These are phyloP conservation scores for Sphagnum tenellum DNA, from an alignment of 225 moss, liverwort and hornwort genomes.

Conservation along the genomic window DNA sequence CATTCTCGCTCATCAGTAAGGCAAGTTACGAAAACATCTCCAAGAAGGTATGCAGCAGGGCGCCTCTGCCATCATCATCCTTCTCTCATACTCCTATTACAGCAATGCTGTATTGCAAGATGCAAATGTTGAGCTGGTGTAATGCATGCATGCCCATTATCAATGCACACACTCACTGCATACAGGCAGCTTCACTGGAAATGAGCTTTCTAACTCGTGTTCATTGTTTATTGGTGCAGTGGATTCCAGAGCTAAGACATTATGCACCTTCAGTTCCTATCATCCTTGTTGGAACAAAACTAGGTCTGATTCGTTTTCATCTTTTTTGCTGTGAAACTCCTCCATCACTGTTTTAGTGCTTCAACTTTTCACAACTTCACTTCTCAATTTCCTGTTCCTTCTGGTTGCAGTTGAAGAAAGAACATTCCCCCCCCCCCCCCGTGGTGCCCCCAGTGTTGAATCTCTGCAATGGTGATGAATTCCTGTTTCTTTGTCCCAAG, in stretches of 20 bases:
- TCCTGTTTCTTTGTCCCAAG: neutral
- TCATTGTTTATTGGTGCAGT: slow-evolving; percentile 30
- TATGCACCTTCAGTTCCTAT: slow-evolving; percentile 95
- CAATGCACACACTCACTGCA: too few relatives aligned
- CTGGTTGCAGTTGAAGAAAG: neutral
- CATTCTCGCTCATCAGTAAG: slow-evolving; percentile 93
- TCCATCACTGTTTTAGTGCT: too few relatives aligned
- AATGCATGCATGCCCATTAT: too few relatives aligned
- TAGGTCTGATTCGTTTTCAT: slow-evolving; percentile 31
- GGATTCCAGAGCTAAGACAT: slow-evolving; percentile 99
- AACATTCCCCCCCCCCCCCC: too few relatives aligned
- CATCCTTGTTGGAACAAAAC: slow-evolving; percentile 98
- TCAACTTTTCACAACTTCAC: too few relatives aligned
- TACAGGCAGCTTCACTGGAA: too few relatives aligned
- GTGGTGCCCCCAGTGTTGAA: too few relatives aligned
- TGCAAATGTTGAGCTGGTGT: too few relatives aligned
- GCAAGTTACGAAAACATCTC: slow-evolving; percentile 93
- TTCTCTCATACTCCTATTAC: too few relatives aligned
- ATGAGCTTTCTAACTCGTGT: neutral
- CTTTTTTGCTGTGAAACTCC: neutral
- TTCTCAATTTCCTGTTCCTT: neutral
- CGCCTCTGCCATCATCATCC: too few relatives aligned
- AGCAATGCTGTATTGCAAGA: too few relatives aligned
- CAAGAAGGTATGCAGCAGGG: slow-evolving; percentile 59
- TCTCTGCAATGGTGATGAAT: neutral